Conservation (phyloP, 805 yeast species). For the Hanseniaspora osmophila region DNA sequence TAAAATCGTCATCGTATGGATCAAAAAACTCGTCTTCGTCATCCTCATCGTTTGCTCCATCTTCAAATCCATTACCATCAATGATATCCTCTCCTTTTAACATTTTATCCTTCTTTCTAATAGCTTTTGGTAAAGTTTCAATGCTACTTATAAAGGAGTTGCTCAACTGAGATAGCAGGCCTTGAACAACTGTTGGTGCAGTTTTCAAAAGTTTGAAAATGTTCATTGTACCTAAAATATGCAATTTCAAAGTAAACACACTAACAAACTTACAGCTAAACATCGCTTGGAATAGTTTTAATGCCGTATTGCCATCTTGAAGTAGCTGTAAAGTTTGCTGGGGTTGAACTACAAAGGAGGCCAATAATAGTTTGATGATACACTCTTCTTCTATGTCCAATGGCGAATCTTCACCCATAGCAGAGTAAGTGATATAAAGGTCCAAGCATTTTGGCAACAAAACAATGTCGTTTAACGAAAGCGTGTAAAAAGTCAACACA, state of each 20-base stretch:
- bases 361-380: slow-evolving; percentile 45
- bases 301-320: slow-evolving; percentile 32
- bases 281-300: slow-evolving; percentile 49
- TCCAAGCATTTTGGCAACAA: slow-evolving; percentile 4
- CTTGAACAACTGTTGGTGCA: slow-evolving; percentile 24
- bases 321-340: slow-evolving; percentile 37
- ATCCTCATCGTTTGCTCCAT: slow-evolving; percentile 10
- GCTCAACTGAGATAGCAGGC: slow-evolving; percentile 35
- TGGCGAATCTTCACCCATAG: not conserved
- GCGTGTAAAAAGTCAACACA: slow-evolving; percentile 9
- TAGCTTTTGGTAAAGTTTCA: slow-evolving; percentile 57
- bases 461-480: slow-evolving; percentile 21
- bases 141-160: slow-evolving; percentile 37
- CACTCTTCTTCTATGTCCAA: slow-evolving; percentile 27
- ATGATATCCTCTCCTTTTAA: slow-evolving; percentile 32
- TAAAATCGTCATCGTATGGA: slow-evolving; percentile 61
- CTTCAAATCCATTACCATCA: slow-evolving; percentile 10
- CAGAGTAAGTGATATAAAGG: not conserved
- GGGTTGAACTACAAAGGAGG: slow-evolving; percentile 53
- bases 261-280: slow-evolving; percentile 41
- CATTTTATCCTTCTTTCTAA: slow-evolving; percentile 47
- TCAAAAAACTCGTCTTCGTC: slow-evolving; percentile 40
- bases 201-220: slow-evolving; percentile 25
- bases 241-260: slow-evolving; percentile 68
- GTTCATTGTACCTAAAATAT: slow-evolving; percentile 49